phyloP scores from a whole-genome alignment of 768 basidiomycete species.

The Psilocybe cubensis region DNA sequence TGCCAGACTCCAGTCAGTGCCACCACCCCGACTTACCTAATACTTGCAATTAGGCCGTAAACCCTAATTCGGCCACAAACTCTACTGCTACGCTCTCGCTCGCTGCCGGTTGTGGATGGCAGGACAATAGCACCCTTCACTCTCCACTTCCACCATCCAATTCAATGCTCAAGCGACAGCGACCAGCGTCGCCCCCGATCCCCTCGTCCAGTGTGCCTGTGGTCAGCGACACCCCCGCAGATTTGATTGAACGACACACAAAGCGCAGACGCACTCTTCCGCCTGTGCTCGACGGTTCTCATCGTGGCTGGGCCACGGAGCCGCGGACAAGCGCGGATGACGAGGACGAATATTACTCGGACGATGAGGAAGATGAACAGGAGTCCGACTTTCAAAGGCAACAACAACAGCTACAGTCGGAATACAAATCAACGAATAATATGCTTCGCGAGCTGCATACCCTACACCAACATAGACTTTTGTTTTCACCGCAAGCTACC shows the following conservation, averaged over 20 bases:
- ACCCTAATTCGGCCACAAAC: background rate
- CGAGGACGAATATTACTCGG: constrained; percentile 29
- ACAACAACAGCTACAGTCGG: constrained; percentile 20
- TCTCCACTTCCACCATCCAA: background rate
- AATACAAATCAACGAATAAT: constrained; percentile 66
- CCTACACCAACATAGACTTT: constrained; percentile 64
- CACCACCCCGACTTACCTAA: background rate
- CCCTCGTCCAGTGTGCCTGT: constrained; percentile 28
- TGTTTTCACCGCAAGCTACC: constrained; percentile 38
- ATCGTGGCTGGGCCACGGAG: constrained; percentile 45
- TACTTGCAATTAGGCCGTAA: too few species aligned
- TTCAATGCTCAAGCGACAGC: constrained; percentile 56
- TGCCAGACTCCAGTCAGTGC: too few species aligned
- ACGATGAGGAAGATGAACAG: constrained; percentile 30
- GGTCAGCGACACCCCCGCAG: constrained; percentile 29
- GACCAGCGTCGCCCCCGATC: constrained; percentile 44
- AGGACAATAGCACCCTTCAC: background rate
- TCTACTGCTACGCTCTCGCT: background rate
- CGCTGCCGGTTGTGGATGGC: background rate
- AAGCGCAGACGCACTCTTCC: constrained; percentile 61
- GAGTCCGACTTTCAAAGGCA: constrained; percentile 2
- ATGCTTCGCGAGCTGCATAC: constrained; percentile 74
- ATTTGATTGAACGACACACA: constrained; percentile 32
- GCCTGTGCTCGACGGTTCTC: constrained; percentile 55
- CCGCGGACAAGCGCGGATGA: constrained; percentile 36